phyloP scores from a whole-genome alignment of 805 yeast species.

The Starmerella bombicola region DNA sequence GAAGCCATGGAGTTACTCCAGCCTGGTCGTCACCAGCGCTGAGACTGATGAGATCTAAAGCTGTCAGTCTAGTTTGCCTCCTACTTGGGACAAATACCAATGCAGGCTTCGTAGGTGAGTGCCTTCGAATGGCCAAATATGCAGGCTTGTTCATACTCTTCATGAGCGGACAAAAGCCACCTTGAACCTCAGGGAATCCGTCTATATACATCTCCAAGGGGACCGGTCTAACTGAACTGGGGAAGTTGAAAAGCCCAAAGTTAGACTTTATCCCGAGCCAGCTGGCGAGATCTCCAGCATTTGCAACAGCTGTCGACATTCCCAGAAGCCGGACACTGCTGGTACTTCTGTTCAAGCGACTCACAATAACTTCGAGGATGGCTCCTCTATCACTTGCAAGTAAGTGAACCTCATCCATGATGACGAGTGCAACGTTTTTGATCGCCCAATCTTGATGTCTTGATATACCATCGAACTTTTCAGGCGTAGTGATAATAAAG shows the following conservation, averaged over 20 bases:
- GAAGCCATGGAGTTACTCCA: conserved; percentile 57
- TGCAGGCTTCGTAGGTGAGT: conserved; percentile 75
- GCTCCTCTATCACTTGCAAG: conserved; percentile 82
- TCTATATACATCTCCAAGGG: conserved; percentile 79
- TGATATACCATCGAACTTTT: conserved; percentile 76
- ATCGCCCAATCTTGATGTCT: conserved; percentile 64
- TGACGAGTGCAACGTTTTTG: conserved; percentile 58
- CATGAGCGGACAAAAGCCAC: conserved; percentile 66
- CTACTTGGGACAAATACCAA: conserved; percentile 76
- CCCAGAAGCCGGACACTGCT: conserved; percentile 55
- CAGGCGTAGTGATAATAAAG: conserved; percentile 72
- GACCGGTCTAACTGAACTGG: conserved; percentile 72
- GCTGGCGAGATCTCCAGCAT: conserved; percentile 74
- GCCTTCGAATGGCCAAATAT: conserved; percentile 81
- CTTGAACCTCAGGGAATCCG: conserved; percentile 71
- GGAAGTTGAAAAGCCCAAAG: conserved; percentile 60
- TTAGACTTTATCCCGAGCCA: conserved; percentile 58
- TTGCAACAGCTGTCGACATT: conserved; percentile 75
- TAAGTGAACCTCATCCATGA: conserved; percentile 77
- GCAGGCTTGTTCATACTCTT: conserved; percentile 84
- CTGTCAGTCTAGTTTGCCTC: conserved; percentile 69
- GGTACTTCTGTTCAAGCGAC: conserved; percentile 65
- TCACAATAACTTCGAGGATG: conserved; percentile 77
- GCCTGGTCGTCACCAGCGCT: conserved; percentile 51
- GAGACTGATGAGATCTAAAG: conserved; percentile 61